Conservation (phyloP, 352 stramenopile species). For the Globisporangium heterothallicum region DNA sequence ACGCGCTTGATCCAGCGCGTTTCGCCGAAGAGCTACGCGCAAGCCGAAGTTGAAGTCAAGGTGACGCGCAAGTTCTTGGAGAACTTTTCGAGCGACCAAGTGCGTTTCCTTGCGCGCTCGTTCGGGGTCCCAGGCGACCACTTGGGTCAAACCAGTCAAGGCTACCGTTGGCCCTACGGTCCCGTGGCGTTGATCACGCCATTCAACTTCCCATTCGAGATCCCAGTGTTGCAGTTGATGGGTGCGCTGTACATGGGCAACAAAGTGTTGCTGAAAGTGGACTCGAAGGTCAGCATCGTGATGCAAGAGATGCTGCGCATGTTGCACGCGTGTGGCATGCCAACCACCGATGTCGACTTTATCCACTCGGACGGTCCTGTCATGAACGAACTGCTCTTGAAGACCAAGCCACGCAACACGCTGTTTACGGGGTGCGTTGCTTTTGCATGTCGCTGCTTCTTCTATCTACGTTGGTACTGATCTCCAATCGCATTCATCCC, state of each 20-base stretch:
- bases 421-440: slow-evolving; percentile 93
- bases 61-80: slow-evolving; percentile 96
- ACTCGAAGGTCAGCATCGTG: slow-evolving; percentile 94
- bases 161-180: slow-evolving; percentile 96
- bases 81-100: slow-evolving; percentile 96
- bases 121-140: slow-evolving; percentile 97
- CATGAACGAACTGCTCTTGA: slow-evolving; percentile 93
- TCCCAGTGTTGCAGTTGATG: slow-evolving; percentile 98
- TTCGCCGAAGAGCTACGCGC: slow-evolving; percentile 95
- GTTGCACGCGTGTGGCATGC: slow-evolving; percentile 95
- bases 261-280: slow-evolving; percentile 94
- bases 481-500: too few relatives aligned
- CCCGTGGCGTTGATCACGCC: slow-evolving; percentile 95
- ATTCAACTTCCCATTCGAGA: slow-evolving; percentile 99
- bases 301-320: slow-evolving; percentile 97
- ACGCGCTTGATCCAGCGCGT: slow-evolving; percentile 94
- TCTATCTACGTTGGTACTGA: too few relatives aligned
- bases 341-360: slow-evolving; percentile 93
- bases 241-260: slow-evolving; percentile 98
- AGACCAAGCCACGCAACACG: slow-evolving; percentile 93
- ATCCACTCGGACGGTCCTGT: slow-evolving; percentile 93
- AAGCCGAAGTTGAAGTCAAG: slow-evolving; percentile 89
- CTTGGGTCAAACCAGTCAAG: slow-evolving; percentile 90
- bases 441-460: not conserved
- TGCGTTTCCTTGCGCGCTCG: slow-evolving; percentile 94